These are phyloP conservation scores for Alternaria panax DNA, from an alignment of 2,329 filamentous ascomycete genomes.

Conservation along the genomic window DNA sequence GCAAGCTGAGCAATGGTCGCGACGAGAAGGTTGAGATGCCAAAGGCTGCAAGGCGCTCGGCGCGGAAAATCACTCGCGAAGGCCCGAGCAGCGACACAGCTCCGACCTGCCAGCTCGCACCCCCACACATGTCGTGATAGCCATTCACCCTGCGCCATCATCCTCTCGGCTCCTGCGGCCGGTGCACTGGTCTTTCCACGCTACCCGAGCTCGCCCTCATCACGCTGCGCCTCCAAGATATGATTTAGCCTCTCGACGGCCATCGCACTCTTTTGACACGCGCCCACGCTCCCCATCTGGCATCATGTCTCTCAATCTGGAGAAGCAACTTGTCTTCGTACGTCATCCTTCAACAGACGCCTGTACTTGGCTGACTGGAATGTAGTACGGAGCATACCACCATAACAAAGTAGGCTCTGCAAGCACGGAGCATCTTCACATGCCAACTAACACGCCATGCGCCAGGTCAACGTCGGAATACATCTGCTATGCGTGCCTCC, in stretches of 20 bases:
- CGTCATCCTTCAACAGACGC: conserved; percentile 45
- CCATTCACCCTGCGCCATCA: conserved; percentile 29
- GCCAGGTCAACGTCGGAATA: conserved; percentile 75
- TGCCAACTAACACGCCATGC: conserved; percentile 34
- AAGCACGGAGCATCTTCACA: conserved; percentile 13
- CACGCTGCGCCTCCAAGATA: conserved; percentile 30
- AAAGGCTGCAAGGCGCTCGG: conserved; percentile 20
- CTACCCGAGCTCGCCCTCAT: conserved; percentile 1
- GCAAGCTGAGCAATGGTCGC: conserved; percentile 21
- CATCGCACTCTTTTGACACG: conserved; percentile 34
- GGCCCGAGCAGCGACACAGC: conserved; percentile 16
- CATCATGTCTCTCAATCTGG: conserved; percentile 71
- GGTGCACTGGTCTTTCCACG: conserved; percentile 16
- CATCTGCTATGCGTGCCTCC: conserved; percentile 82
- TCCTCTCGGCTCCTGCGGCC: conserved; percentile 26
- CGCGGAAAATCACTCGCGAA: conserved; percentile 30
- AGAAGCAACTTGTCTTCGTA: conserved; percentile 85
- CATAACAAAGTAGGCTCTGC: conserved; percentile 67
- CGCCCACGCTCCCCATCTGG: conserved; percentile 38
- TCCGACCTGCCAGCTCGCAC: conserved; percentile 30
- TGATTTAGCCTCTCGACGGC: conserved; percentile 33
- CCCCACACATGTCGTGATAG: conserved; percentile 39
- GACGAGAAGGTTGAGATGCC: conserved; percentile 10
- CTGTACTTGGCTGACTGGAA: conserved; percentile 22
- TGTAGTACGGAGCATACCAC: conserved; percentile 84